phyloP scores from a whole-genome alignment of 2,329 filamentous ascomycete species.

The Arthrobotrys sphaeroides region DNA sequence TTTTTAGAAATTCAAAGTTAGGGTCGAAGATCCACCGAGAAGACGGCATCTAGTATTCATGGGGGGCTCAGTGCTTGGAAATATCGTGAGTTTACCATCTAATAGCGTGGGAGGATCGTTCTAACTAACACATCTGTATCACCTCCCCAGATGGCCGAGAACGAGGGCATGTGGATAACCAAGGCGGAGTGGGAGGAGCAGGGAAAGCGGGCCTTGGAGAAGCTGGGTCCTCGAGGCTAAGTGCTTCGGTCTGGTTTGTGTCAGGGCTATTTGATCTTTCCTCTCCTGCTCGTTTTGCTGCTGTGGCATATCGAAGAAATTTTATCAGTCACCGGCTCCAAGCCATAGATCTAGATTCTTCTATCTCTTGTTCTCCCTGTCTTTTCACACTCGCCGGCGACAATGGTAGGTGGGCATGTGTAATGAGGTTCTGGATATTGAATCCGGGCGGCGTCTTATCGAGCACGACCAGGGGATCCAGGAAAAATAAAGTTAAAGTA shows the following conservation, averaged over 20 bases:
- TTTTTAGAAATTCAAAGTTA: slow-evolving; percentile 99
- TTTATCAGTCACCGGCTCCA: not conserved
- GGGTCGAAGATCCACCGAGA: slow-evolving; percentile 96
- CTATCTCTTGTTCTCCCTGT: no score
- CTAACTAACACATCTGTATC: not conserved
- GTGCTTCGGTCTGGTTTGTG: not conserved
- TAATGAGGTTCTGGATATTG: not conserved
- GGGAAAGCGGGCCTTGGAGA: slow-evolving; percentile 83
- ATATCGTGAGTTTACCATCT: slow-evolving; percentile 73
- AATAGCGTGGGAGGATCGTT: not conserved
- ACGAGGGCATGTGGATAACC: slow-evolving; percentile 98
- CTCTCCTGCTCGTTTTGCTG: not conserved
- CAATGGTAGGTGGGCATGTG: no score
- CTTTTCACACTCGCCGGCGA: no score
- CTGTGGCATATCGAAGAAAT: not conserved
- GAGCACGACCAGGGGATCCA: no score
- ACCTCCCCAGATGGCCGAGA: slow-evolving; percentile 84
- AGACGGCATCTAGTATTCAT: slow-evolving; percentile 99
- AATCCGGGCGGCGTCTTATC: no score
- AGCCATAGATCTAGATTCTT: not conserved
- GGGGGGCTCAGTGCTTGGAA: slow-evolving; percentile 92
- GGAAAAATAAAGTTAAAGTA: no score
- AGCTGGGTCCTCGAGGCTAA: slow-evolving; percentile 79
- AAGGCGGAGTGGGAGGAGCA: slow-evolving; percentile 98
- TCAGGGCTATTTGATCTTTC: not conserved